Percentiles rank a stretch among this genome's conserved stretches.
Conservation (phyloP, 768 basidiomycete genomes). For the Fomitopsis pulvina region DNA sequence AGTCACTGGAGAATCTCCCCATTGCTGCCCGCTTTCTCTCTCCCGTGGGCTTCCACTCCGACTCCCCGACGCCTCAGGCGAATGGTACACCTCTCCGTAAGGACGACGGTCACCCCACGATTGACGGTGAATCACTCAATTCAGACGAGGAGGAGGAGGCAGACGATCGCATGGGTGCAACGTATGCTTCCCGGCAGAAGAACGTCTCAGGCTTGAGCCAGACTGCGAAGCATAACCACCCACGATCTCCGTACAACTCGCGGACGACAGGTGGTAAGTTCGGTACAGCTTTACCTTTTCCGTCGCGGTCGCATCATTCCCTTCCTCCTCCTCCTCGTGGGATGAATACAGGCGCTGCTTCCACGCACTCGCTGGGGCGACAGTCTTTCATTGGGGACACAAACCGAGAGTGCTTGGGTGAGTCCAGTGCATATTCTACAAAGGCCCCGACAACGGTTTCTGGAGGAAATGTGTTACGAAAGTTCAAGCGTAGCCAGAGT, state of each 20-base stretch:
- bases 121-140: slow-evolving; percentile 69
- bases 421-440: slow-evolving; percentile 10
- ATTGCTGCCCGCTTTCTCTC: slow-evolving; percentile 93
- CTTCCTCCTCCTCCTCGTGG: slow-evolving; percentile 59
- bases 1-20: slow-evolving; percentile 70
- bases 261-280: slow-evolving; percentile 35
- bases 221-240: slow-evolving; percentile 55
- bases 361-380: slow-evolving; percentile 71
- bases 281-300: slow-evolving; percentile 60
- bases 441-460: slow-evolving; percentile 34
- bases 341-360: slow-evolving; percentile 42
- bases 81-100: slow-evolving; percentile 25
- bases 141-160: slow-evolving; percentile 66
- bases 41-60: slow-evolving; percentile 40
- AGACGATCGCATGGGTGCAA: slow-evolving; percentile 44
- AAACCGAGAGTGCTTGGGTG: slow-evolving; percentile 32
- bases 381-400: slow-evolving; percentile 50
- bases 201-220: slow-evolving; percentile 18
- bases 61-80: slow-evolving; percentile 33
- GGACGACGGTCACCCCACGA: slow-evolving; percentile 55
- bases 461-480: slow-evolving; percentile 48
- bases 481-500: slow-evolving; percentile 60
- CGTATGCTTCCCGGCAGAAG: slow-evolving; percentile 26
- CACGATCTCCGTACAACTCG: slow-evolving; percentile 70
- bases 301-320: slow-evolving; percentile 74